Percentiles rank a stretch among this genome's conserved stretches.
These are phyloP conservation scores for Exserohilum rostratum DNA, from an alignment of 2,329 filamentous ascomycete species.

Conservation along the genomic window DNA sequence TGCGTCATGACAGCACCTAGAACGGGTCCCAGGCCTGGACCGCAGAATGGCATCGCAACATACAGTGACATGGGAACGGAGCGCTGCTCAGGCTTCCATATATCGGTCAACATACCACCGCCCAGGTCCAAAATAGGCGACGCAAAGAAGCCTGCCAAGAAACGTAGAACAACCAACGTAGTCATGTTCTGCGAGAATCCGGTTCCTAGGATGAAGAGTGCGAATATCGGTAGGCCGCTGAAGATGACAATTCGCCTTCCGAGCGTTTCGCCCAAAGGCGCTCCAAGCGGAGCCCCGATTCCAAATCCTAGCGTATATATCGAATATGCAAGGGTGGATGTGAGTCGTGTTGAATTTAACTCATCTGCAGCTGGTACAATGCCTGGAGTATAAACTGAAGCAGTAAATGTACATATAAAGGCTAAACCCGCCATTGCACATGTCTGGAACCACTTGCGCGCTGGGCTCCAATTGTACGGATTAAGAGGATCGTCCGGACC, in stretches of 20 bases:
- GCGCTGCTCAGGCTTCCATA: slow-evolving; percentile 38
- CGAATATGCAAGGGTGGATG: slow-evolving; percentile 29
- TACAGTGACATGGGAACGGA: slow-evolving; percentile 40
- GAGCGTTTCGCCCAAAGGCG: slow-evolving; percentile 73
- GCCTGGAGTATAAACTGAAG: slow-evolving; percentile 17
- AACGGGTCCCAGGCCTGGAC: slow-evolving; percentile 44
- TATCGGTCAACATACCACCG: slow-evolving; percentile 48
- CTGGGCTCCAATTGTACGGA: slow-evolving; percentile 17
- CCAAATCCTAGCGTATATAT: slow-evolving; percentile 58
- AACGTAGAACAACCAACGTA: slow-evolving; percentile 72
- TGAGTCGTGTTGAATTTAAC: slow-evolving; percentile 23
- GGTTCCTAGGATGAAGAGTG: slow-evolving; percentile 55
- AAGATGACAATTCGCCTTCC: slow-evolving; percentile 73
- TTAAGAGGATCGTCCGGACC: slow-evolving; percentile 17
- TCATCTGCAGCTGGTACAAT: slow-evolving; percentile 16
- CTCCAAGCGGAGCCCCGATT: slow-evolving; percentile 73
- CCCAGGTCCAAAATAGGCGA: slow-evolving; percentile 47
- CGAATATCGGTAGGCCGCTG: slow-evolving; percentile 69
- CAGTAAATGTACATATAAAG: slow-evolving; percentile 17
- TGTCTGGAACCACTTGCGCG: slow-evolving; percentile 19
- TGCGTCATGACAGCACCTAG: slow-evolving; percentile 50
- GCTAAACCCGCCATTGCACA: slow-evolving; percentile 17
- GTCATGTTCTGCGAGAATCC: slow-evolving; percentile 67
- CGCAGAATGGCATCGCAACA: slow-evolving; percentile 47
- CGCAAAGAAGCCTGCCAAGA: slow-evolving; percentile 43